These are phyloP conservation scores for Xylaria sp. DNA, from an alignment of 2,329 filamentous ascomycete genomes.

Conservation along the genomic window DNA sequence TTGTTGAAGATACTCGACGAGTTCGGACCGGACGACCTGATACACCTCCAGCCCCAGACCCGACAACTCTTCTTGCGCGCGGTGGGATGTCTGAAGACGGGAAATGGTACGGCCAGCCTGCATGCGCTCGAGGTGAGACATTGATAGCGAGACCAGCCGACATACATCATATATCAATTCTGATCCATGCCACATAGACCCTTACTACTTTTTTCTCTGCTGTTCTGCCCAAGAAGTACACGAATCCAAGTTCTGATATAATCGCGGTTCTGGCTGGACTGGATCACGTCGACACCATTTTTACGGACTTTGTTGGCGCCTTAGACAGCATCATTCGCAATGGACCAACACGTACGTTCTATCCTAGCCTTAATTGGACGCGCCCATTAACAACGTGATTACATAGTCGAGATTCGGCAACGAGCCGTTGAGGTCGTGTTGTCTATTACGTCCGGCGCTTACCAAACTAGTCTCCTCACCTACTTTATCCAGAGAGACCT, in stretches of 20 bases:
- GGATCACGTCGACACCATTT: conserved; percentile 85
- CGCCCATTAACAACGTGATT: conserved; percentile 20
- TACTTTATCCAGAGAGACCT: conserved; percentile 96
- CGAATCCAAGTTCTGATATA: conserved; percentile 94
- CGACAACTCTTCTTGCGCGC: conserved; percentile 82
- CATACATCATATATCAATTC: conserved; percentile 8
- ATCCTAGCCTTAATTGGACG: not conserved
- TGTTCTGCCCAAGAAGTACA: conserved; percentile 88
- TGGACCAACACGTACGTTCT: conserved; percentile 72
- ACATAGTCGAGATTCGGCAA: conserved; percentile 75
- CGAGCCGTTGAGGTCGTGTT: conserved; percentile 85
- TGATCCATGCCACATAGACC: conserved; percentile 72
- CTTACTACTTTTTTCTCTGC: conserved; percentile 87
- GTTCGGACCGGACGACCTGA: conserved; percentile 78
- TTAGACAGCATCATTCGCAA: conserved; percentile 86
- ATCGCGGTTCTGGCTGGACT: conserved; percentile 90
- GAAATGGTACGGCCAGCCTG: conserved; percentile 71
- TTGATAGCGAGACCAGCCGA: not conserved
- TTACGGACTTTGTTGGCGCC: conserved; percentile 86
- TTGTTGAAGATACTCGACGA: conserved; percentile 75
- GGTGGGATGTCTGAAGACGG: conserved; percentile 73
- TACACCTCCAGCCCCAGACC: conserved; percentile 81
- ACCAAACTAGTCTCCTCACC: conserved; percentile 91
- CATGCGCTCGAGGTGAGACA: conserved; percentile 85
- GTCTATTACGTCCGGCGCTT: conserved; percentile 90